phyloP scores from a whole-genome alignment of 2,329 filamentous ascomycete species.

The Paecilomyces dactylethromorphus region DNA sequence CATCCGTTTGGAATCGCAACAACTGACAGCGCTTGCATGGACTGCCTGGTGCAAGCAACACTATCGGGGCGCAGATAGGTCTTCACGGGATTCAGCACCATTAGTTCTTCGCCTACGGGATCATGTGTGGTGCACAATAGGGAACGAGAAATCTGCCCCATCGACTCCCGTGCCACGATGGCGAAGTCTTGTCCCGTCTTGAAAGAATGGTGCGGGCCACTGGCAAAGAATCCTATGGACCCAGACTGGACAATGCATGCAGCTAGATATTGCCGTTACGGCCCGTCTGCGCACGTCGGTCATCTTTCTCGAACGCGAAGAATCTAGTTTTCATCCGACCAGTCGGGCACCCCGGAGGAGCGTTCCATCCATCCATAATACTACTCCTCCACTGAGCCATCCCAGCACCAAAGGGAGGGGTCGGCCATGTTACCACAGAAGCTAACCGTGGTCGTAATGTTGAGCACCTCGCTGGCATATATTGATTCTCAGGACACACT shows the following conservation, averaged over 20 bases:
- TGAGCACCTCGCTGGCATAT: conserved; percentile 3
- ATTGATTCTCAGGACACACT: conserved; percentile 3
- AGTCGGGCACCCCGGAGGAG: not conserved
- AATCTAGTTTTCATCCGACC: not conserved
- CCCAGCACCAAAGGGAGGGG: conserved; percentile 14
- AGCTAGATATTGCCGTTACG: conserved; percentile 1
- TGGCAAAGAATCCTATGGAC: conserved; percentile 5
- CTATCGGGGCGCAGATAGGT: conserved; percentile 15
- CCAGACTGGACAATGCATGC: conserved; percentile 1
- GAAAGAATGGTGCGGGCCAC: conserved; percentile 9
- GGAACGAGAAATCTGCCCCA: not conserved
- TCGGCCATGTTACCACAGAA: conserved; percentile 10
- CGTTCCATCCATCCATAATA: not conserved
- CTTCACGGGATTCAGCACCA: conserved; percentile 15
- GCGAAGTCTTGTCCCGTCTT: conserved; percentile 6
- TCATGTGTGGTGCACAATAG: conserved; percentile 1
- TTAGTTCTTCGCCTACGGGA: conserved; percentile 5
- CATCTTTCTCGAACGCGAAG: not conserved
- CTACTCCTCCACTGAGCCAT: conserved; percentile 10
- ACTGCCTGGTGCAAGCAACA: not conserved
- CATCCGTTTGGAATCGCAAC: not conserved
- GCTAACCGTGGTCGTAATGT: conserved; percentile 10
- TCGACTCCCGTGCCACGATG: conserved; percentile 9
- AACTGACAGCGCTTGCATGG: not conserved
- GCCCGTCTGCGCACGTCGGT: not conserved